Evolutionary conservation across 495 filamentous ascomycete species (phyloP).

Genomic region (Usnea hakonensis): DNA sequence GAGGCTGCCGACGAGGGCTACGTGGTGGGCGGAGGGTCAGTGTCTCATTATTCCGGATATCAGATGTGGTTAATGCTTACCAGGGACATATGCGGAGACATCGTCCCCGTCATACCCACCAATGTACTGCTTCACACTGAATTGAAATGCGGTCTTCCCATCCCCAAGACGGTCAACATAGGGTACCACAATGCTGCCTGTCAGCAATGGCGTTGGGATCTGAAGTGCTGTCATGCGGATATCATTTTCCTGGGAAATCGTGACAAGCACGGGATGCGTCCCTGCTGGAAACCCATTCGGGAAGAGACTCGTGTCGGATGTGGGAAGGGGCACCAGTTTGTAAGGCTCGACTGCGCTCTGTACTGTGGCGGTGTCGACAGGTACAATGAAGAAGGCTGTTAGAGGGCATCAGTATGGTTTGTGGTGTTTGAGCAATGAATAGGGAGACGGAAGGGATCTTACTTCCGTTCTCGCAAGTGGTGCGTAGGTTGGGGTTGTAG

Average conservation of each 20-base stretch:
- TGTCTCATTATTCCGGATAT: background rate
- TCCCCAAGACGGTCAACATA: conserved; percentile 15
- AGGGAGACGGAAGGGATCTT: background rate
- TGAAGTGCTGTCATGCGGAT: conserved; percentile 18
- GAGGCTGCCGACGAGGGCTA: conserved; percentile 14
- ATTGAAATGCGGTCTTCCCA: conserved; percentile 15
- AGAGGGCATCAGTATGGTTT: background rate
- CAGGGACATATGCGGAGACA: background rate
- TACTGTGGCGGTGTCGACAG: conserved; percentile 3
- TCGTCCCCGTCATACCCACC: conserved; percentile 3
- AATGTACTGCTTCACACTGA: conserved; percentile 4
- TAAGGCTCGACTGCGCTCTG: conserved; percentile 5
- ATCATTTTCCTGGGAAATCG: conserved; percentile 7
- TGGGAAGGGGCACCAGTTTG: conserved; percentile 10
- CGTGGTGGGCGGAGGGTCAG: background rate
- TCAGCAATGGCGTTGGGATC: conserved; percentile 6
- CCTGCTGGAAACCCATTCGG: conserved; percentile 15
- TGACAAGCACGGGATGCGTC: conserved; percentile 11
- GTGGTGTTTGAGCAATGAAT: background rate
- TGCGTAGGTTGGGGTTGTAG: conserved; percentile 13
- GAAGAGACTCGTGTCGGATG: conserved; percentile 11
- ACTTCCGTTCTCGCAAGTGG: conserved; percentile 10
- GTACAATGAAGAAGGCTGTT: conserved; percentile 16
- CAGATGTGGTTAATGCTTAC: background rate
- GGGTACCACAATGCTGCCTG: conserved; percentile 8